phyloP scores from a whole-genome alignment of 2,329 filamentous ascomycete genomes.

The Neopestalotiopsis clavispora region DNA sequence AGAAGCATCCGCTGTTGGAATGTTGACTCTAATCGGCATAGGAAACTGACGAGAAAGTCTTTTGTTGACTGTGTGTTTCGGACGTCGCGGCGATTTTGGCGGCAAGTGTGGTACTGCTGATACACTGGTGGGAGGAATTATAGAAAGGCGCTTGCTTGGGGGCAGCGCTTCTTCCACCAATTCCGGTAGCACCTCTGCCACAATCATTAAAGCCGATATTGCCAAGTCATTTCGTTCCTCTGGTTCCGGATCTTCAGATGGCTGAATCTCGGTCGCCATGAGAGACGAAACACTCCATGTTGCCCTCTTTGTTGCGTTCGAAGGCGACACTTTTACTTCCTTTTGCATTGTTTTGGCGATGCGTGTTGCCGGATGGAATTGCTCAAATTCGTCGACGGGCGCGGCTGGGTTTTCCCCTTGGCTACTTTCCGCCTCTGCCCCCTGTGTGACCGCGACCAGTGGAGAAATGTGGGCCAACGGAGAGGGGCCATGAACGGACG shows the following conservation, averaged over 20 bases:
- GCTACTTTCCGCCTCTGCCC: neutral
- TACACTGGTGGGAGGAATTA: neutral
- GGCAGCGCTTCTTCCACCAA: neutral
- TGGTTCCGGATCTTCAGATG: conserved; percentile 21
- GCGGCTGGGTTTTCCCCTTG: neutral
- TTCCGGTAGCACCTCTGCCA: conserved; percentile 18
- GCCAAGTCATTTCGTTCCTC: conserved; percentile 15
- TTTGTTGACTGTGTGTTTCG: conserved; percentile 26
- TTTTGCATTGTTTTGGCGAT: neutral
- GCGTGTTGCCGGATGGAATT: neutral
- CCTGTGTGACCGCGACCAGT: conserved; percentile 12
- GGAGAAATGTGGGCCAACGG: conserved; percentile 15
- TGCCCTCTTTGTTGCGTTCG: neutral
- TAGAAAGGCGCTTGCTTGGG: conserved; percentile 6
- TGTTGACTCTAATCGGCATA: conserved; percentile 28
- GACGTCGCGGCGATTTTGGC: conserved; percentile 19
- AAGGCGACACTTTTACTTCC: neutral
- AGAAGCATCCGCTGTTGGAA: conserved; percentile 27
- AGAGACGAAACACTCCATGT: conserved; percentile 21
- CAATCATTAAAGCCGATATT: conserved; percentile 33
- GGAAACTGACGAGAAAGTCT: conserved; percentile 26
- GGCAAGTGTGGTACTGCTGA: conserved; percentile 17
- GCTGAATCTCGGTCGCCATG: conserved; percentile 16
- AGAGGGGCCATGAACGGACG: conserved; percentile 16
- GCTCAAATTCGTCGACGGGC: neutral